Base-by-base conservation (phyloP, 345 rosid genomes). In the Eucalyptus fibrosa region DNA sequence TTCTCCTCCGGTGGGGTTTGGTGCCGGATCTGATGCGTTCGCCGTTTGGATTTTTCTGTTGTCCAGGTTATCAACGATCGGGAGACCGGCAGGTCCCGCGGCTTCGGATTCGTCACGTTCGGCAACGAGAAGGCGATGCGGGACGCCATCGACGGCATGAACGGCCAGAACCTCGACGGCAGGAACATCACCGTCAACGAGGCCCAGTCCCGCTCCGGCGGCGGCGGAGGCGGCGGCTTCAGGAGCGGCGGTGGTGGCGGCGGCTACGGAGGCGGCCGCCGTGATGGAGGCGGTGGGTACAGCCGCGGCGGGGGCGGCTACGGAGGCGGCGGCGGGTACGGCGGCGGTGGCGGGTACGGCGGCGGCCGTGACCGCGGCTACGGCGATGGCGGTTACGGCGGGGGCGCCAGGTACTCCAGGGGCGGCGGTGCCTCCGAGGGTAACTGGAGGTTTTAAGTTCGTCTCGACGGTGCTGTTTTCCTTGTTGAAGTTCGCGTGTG, bases 131-230 rank as follows among this genome's bases (percentile, higher is more conserved):
- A 96, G 91, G 50, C 98, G 28, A 92, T 96, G 98, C 92, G 94
- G 90, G 95, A 94, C n/a, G 99, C 99, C 6, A 97, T 97, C 9
- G 97, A 96, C 47, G 97, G 96, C 12, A 97, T 97, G 99, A 95
- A 96, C 80, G 98, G 98, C 3, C 98, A 95, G 91, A 91, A 94
- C 65, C 98, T 97, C 2, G 98, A 97, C 86, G 98, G 97, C 19
- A 94, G 98, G 87, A 95, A 92, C 87, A 95, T 97, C 32, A 97
- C 97, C 3, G 97, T 97, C 17, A 96, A 96, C 91, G 96, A 97
- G 87, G 98, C 98, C 24, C 99, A 96, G 89, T 94, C 98, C 1
- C 98, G 98, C 1, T 94, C 94, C 44, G 89, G 96, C 67, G 93
- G 94, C 0, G 96, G 97, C 0, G 94, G 97, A 7, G 89, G 94